Base-by-base conservation (phyloP, 345 rosid species). In the Aquilaria malaccensis region DNA sequence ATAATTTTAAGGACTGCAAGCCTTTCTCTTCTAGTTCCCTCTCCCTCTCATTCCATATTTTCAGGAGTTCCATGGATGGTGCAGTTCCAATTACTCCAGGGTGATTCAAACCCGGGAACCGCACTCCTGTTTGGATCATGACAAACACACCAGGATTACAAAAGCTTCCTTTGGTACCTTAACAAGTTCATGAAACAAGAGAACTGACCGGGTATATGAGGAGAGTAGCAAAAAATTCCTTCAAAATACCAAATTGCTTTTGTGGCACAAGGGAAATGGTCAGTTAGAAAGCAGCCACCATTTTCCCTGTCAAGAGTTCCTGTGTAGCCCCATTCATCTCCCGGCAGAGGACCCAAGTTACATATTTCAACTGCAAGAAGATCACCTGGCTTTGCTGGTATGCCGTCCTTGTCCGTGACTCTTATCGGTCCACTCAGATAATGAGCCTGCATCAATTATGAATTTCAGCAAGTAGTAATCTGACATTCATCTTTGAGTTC, bases 171-270 rank as follows among this genome's bases (percentile, higher is more conserved):
- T 1, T 11, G 33, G 14, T 60, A 12, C 52, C 68, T 53, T 48
- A 33, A 54, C 0, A 22, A 22, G 22, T 22, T 22, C 22, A 22
- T 22, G 22, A 22, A 22, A 48, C 48, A 55, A 55, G 37, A 56
- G 52, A 22, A 48, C 9, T 65, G 61, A 87, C 98, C 97, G 2
- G 92, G 92, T 57, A 89, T 85, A 5, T 87, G 95, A 56, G 95
- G 97, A 67, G 98, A 93, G 66, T 83, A 80, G 10, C 97, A 91
- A 61, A 81, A 85, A 30, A 93, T 89, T 55, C 98, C 97, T 80
- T 93, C 90, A 50, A 87, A 87, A 63, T 87, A 83, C 96, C 98
- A 93, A 76, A 93, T 87, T 64, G 97, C 97, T 78, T 89, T 93
- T 56, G 89, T 79, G 2, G 98, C 92, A 63, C 80, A 58, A 50